A percentile compares a stretch with the other conserved stretches of the same genome.
These are phyloP conservation scores for Pseudocercospora musae DNA, from an alignment of 2,329 filamentous ascomycete genomes.

Conservation along the genomic window DNA sequence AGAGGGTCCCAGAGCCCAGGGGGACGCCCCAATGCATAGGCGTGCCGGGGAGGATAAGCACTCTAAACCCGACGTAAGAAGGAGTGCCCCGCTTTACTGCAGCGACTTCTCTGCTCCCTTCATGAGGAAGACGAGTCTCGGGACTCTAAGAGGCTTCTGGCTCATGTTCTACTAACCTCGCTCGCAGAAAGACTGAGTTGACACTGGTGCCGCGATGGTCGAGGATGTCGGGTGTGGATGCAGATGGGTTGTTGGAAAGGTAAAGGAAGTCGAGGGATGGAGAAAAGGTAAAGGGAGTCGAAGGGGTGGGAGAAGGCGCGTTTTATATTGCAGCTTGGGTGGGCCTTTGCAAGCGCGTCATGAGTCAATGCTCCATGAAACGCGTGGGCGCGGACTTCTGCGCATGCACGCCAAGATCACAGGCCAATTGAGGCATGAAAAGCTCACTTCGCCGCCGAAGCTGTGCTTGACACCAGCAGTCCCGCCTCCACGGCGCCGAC, in stretches of 20 bases:
- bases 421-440: too few species aligned
- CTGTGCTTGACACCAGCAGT: too few species aligned
- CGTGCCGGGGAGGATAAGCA: not conserved
- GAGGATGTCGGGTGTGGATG: not conserved
- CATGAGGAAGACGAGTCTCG: not conserved
- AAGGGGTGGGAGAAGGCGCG: not conserved
- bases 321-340: not conserved
- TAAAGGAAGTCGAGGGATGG: not conserved
- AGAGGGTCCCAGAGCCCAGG: not conserved
- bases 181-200: not conserved
- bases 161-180: not conserved
- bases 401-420: too few species aligned
- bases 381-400: too few species aligned
- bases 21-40: not conserved
- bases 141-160: not conserved
- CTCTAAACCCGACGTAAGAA: not conserved
- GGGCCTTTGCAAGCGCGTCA: not conserved
- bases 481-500: too few species aligned
- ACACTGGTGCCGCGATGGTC: not conserved
- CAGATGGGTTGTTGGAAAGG: not conserved
- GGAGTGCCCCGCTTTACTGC: not conserved
- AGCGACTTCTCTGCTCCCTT: not conserved
- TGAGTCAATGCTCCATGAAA: not conserved
- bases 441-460: too few species aligned
- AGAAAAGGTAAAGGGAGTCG: not conserved